These are phyloP conservation scores for Picea glauca DNA, from an alignment of 75 land plant genomes.

Conservation along the genomic window DNA sequence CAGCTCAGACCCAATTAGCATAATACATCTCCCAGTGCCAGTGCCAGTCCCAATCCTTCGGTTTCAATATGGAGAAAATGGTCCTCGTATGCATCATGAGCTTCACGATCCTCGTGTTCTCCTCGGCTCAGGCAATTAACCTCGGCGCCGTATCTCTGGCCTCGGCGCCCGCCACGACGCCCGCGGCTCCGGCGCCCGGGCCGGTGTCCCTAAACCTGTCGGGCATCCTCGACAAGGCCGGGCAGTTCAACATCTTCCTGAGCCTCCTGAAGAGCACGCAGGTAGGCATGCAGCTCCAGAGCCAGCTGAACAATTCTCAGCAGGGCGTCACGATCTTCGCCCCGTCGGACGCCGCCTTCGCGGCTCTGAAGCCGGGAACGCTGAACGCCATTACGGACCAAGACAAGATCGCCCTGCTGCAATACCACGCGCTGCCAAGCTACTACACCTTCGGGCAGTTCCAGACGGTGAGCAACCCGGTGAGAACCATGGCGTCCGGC, in stretches of 20 bases:
- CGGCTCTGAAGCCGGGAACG: slow-evolving; percentile 46
- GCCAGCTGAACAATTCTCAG: slow-evolving; percentile 47
- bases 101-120: too few species aligned
- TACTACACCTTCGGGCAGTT: slow-evolving; percentile 41
- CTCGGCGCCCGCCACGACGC: too few species aligned
- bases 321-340: slow-evolving; percentile 68
- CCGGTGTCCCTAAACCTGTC: too few species aligned
- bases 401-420: slow-evolving; percentile 50
- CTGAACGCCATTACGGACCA: slow-evolving; percentile 54
- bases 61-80: too few species aligned
- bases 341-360: slow-evolving; percentile 72
- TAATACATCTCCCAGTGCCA: too few species aligned
- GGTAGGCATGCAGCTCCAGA: slow-evolving; percentile 44
- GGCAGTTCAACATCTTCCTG: slow-evolving; percentile 30
- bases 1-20: too few species aligned
- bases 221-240: slow-evolving; percentile 32
- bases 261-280: slow-evolving; percentile 36
- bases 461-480: slow-evolving; percentile 62
- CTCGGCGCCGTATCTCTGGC: too few species aligned
- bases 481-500: slow-evolving; percentile 49
- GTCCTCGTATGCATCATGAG: too few species aligned
- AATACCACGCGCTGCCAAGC: slow-evolving; percentile 56
- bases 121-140: too few species aligned
- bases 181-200: too few species aligned
- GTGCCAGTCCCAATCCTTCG: too few species aligned